Evolutionary conservation across 2,329 filamentous ascomycete genomes (phyloP).

Genomic region (Clonostachys rosea): DNA sequence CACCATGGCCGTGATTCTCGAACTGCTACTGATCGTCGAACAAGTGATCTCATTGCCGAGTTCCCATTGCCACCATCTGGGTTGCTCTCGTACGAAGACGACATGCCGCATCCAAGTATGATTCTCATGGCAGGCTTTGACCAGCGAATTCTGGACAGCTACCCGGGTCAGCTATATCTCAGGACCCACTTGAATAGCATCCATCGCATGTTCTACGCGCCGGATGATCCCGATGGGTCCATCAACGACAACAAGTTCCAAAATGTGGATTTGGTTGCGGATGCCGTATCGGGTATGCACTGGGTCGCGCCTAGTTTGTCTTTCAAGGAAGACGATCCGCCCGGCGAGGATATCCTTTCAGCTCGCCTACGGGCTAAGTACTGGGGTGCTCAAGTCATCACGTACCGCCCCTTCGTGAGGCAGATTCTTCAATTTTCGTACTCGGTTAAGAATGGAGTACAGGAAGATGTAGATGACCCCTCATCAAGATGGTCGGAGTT

Average conservation of each 20-base stretch:
- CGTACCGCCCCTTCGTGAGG: constrained; percentile 71
- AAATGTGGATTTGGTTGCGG: constrained; percentile 40
- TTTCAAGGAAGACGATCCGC: constrained; percentile 64
- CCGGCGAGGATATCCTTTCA: constrained; percentile 70
- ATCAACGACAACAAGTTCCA: constrained; percentile 29
- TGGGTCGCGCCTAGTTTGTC: constrained; percentile 45
- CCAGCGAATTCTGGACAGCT: constrained; percentile 50
- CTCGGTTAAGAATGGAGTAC: constrained; percentile 14
- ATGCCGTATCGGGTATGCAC: constrained; percentile 31
- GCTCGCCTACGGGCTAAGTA: constrained; percentile 90
- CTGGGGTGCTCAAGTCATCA: constrained; percentile 88
- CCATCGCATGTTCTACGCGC: constrained; percentile 51
- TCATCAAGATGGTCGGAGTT: constrained; percentile 22
- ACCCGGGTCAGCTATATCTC: constrained; percentile 59
- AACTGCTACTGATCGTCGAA: neutral
- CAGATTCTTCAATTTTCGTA: constrained; percentile 44
- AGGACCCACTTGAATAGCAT: constrained; percentile 61
- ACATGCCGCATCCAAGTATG: constrained; percentile 63
- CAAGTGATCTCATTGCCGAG: constrained; percentile 86
- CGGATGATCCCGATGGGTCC: constrained; percentile 24
- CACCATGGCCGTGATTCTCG: neutral
- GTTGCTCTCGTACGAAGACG: constrained; percentile 55
- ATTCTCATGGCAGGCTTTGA: constrained; percentile 35
- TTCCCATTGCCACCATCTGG: constrained; percentile 60
- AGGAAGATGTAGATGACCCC: constrained; percentile 22